phyloP scores from a whole-genome alignment of 2,329 filamentous ascomycete species.

The Acarospora socialis region DNA sequence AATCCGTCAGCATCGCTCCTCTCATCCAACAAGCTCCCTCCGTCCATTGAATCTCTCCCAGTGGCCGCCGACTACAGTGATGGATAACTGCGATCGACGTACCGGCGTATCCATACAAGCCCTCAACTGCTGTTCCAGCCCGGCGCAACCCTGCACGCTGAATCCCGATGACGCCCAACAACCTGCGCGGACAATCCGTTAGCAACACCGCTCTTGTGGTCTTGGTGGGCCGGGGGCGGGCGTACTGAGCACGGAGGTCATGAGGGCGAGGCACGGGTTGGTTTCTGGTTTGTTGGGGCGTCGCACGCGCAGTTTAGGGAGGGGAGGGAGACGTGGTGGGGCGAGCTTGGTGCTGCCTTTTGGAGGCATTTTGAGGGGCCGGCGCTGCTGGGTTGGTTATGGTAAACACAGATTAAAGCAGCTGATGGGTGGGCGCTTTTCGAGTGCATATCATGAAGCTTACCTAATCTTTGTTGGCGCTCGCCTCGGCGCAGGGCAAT shows the following conservation, averaged over 20 bases:
- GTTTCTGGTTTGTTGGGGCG: slow-evolving; percentile 38
- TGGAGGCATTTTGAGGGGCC: slow-evolving; percentile 18
- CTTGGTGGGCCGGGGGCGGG: slow-evolving; percentile 7
- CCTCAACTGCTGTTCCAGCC: slow-evolving; percentile 38
- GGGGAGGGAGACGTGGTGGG: slow-evolving; percentile 40
- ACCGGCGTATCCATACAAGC: slow-evolving; percentile 60
- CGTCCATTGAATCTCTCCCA: background rate
- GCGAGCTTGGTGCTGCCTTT: slow-evolving; percentile 19
- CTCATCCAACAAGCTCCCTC: background rate
- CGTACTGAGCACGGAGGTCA: slow-evolving; percentile 43
- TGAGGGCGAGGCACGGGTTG: slow-evolving; percentile 45
- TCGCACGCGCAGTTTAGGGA: slow-evolving; percentile 44
- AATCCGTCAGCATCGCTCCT: background rate
- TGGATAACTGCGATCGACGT: too few species aligned
- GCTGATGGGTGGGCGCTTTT: too few species aligned
- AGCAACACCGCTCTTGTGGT: too few species aligned
- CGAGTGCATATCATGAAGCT: too few species aligned
- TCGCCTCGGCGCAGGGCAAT: too few species aligned
- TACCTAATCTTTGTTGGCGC: too few species aligned
- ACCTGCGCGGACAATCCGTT: slow-evolving; percentile 32
- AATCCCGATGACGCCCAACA: slow-evolving; percentile 55
- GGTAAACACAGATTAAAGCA: too few species aligned
- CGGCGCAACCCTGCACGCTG: slow-evolving; percentile 34
- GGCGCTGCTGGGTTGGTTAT: too few species aligned
- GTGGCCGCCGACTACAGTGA: slow-evolving; percentile 7